Base-by-base conservation (phyloP, 2,329 filamentous ascomycete genomes). In the Aphanoascus verrucosus region DNA sequence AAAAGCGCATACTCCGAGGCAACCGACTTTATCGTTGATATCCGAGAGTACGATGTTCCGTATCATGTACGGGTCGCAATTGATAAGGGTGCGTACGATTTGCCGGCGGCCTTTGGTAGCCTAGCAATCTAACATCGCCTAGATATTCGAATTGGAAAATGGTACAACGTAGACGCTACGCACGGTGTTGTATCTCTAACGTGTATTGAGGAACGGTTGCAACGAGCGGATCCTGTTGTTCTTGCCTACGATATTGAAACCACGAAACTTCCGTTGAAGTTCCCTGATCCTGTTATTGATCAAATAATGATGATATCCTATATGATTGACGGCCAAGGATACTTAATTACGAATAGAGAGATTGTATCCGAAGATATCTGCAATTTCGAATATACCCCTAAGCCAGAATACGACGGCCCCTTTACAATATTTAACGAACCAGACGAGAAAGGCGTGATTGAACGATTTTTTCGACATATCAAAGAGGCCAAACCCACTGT, bases 231-330 rank as follows among this genome's bases (percentile, higher is more conserved):
- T 64, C 93, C 93, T 0, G 87, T 97, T n/a, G 87, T 98, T 17
- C 85, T 98, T 79, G 93, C 93, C n/a, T 98, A 84, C 71, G 93
- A 98, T 82, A 98, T 98, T 64, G 93, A 98, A 71, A 98, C 93
- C 1, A 91, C 88, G 4, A 98, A 98, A 66, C 76, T 93, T 14
- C 93, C 94, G 1, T 76, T 98, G 52, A 98, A 98, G 69, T 98
- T 98, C 62, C 94, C 93, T 23, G 94, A 98, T 66, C 84, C 93
- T 1, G 80, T 89, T 3, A 84, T 95, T 58, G 93, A 98, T 71
- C 91, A 95, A 67, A 85, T 98, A 65, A 98, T 98, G 90, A 98
- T 98, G 93, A 91, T 98, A 68, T 98, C 94, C 32, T 98, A 98
- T 74, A 98, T 98, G 94, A 97, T 98, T 63, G 93, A 98, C 62